Evolutionary conservation across 768 basidiomycete species (phyloP).

Genomic region (Megacollybia marginata): DNA sequence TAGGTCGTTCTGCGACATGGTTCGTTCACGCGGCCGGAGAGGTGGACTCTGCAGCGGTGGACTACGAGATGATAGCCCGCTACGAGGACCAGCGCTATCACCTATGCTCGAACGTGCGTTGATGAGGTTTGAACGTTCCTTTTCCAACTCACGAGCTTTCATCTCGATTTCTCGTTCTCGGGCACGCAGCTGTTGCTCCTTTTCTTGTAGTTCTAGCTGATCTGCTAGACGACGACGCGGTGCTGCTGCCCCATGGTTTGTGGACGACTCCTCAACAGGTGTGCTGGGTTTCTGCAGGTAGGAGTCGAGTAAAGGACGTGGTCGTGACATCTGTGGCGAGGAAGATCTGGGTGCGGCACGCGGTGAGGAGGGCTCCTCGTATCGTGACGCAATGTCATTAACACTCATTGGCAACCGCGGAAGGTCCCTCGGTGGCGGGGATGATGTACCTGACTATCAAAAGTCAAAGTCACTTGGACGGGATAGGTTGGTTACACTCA

Average conservation of each 20-base stretch:
- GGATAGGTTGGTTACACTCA: constrained; percentile 24
- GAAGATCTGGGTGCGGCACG: constrained; percentile 17
- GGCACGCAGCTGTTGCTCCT: constrained; percentile 43
- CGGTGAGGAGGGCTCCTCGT: constrained; percentile 41
- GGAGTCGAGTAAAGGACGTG: constrained; percentile 11
- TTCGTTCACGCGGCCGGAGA: constrained; percentile 19
- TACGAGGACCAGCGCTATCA: constrained; percentile 5
- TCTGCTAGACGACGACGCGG: constrained; percentile 36
- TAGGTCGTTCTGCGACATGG: constrained; percentile 20
- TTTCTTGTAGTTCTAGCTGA: constrained; percentile 48
- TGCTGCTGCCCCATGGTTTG: constrained; percentile 9
- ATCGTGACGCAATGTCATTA: constrained; percentile 54
- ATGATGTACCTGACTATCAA: constrained; percentile 39
- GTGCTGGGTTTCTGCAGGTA: constrained; percentile 18
- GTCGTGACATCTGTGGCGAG: constrained; percentile 24
- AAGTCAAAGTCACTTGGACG: constrained; percentile 3
- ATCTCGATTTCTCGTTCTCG: constrained; percentile 49
- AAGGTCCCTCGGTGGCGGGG: constrained; percentile 52
- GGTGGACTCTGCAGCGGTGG: neutral
- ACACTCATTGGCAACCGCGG: constrained; percentile 62
- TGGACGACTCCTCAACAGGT: constrained; percentile 6
- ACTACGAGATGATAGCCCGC: constrained; percentile 3
- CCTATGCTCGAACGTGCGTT: constrained; percentile 23
- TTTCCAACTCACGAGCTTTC: constrained; percentile 49
- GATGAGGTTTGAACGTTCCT: constrained; percentile 38